Conservation (phyloP, 1,284 basidiomycete genomes). For the Cutaneotrichosporon mucoides region DNA sequence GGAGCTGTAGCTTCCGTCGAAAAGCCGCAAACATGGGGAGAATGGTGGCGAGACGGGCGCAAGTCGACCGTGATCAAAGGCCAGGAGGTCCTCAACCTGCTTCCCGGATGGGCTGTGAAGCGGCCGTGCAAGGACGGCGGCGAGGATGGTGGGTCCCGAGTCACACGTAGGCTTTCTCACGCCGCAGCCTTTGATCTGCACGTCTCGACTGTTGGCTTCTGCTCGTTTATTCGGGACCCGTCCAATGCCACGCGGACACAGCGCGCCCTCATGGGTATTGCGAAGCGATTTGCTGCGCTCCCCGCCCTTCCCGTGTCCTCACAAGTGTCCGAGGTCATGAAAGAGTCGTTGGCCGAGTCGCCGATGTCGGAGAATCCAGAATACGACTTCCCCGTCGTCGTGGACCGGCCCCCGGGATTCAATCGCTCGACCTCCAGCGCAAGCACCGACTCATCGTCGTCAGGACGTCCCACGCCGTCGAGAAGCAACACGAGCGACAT, state of each 20-base stretch:
- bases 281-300: constrained; percentile 55
- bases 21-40: constrained; percentile 19
- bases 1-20: constrained; percentile 15
- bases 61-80: constrained; percentile 6
- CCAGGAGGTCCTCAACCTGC: constrained; percentile 29
- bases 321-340: constrained; percentile 5
- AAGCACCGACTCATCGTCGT: not conserved
- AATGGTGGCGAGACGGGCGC: constrained; percentile 10
- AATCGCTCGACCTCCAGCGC: not conserved
- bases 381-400: not conserved
- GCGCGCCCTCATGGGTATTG: constrained; percentile 67
- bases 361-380: constrained; percentile 1
- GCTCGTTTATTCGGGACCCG: constrained; percentile 59
- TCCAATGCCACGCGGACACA: constrained; percentile 67
- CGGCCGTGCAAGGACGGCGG: constrained; percentile 17
- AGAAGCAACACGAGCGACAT: constrained; percentile 9
- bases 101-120: constrained; percentile 43
- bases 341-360: constrained; percentile 4
- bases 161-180: not conserved
- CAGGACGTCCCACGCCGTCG: not conserved
- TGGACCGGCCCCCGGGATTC: not conserved
- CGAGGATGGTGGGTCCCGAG: constrained; percentile 9
- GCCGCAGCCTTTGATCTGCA: constrained; percentile 14
- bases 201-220: constrained; percentile 33
- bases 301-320: constrained; percentile 8